Evolutionary conservation across 345 rosid species (phyloP).

Genomic region (Melaleuca alternifolia): DNA sequence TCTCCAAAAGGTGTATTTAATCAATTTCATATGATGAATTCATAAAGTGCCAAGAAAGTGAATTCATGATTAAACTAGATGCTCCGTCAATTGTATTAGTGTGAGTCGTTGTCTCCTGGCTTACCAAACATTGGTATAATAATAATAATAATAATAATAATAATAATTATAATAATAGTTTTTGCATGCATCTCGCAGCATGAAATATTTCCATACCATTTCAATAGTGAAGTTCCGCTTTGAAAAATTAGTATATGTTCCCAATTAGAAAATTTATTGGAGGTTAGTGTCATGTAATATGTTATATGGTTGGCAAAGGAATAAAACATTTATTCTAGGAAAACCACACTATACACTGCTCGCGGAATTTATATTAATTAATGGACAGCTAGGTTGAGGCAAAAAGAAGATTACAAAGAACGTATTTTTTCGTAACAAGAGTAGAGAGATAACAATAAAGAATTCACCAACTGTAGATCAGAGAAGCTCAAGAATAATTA

Average conservation of each 20-base stretch:
- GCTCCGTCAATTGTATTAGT: neutral
- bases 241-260: neutral
- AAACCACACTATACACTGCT: neutral
- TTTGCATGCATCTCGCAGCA: neutral
- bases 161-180: neutral
- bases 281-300: neutral
- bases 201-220: neutral
- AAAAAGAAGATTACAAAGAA: neutral
- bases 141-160: neutral
- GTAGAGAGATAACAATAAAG: neutral
- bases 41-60: neutral
- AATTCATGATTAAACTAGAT: neutral
- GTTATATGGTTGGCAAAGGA: neutral
- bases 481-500: neutral
- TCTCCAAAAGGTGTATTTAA: neutral
- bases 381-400: neutral
- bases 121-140: neutral
- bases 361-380: neutral
- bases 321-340: neutral
- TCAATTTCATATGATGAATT: neutral
- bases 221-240: neutral
- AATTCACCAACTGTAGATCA: neutral
- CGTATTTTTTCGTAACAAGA: neutral
- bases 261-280: neutral
- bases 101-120: slow-evolving; percentile 2